These are phyloP conservation scores for Nicotiana otophora DNA, from an alignment of 257 asterid genomes.

Conservation along the genomic window DNA sequence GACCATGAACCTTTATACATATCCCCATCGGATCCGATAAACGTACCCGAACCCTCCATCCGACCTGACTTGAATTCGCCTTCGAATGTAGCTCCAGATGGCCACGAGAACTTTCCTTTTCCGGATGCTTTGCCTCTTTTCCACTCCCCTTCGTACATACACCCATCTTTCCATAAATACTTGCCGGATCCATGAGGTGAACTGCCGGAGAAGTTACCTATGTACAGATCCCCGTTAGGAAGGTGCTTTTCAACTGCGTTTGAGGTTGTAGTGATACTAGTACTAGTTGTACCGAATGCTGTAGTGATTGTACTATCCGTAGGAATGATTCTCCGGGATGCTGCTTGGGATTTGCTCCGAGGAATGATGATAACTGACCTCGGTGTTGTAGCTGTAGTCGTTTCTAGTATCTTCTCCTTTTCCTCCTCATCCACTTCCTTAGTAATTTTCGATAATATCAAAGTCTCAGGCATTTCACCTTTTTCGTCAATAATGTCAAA, in stretches of 20 bases:
- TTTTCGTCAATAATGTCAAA: too few species aligned
- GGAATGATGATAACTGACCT: conserved; percentile 74
- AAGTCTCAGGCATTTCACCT: conserved; percentile 44
- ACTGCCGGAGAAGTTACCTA: conserved; percentile 65
- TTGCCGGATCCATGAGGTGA: conserved; percentile 94
- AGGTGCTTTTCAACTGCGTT: conserved; percentile 49
- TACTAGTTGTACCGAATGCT: not conserved
- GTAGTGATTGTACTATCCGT: conserved; percentile 26
- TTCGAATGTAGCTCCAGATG: conserved; percentile 85
- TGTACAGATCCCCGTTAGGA: conserved; percentile 91
- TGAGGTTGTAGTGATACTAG: not conserved
- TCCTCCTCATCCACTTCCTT: conserved; percentile 20
- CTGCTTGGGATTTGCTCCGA: conserved; percentile 67
- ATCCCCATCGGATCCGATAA: conserved; percentile 78
- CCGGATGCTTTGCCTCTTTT: conserved; percentile 90
- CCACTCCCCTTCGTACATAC: conserved; percentile 98
- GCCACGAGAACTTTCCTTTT: conserved; percentile 88
- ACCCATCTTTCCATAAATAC: conserved; percentile 88
- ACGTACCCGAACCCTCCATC: conserved; percentile 87
- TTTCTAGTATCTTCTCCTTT: not conserved
- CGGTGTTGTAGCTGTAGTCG: conserved; percentile 42
- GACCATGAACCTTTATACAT: conserved; percentile 72
- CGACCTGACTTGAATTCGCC: conserved; percentile 91
- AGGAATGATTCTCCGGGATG: conserved; percentile 67
- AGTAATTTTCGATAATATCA: conserved; percentile 14